phyloP scores from a whole-genome alignment of 495 filamentous ascomycete species.

The Cercophora newfieldiana region DNA sequence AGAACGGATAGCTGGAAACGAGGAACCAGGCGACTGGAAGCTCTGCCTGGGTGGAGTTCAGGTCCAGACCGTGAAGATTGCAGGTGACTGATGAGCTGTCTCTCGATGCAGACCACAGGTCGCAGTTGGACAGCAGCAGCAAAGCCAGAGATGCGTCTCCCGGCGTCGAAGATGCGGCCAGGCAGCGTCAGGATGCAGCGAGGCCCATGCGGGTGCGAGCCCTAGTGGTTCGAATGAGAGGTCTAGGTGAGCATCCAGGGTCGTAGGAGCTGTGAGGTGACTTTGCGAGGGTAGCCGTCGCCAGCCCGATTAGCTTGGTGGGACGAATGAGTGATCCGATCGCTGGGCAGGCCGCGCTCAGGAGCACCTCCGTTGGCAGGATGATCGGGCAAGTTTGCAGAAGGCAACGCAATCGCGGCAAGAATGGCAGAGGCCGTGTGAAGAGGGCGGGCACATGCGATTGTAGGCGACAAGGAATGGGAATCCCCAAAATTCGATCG shows the following conservation, averaged over 20 bases:
- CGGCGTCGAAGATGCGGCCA: neutral
- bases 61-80: neutral
- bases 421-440: neutral
- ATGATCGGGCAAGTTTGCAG: neutral
- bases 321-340: neutral
- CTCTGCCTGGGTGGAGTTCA: neutral
- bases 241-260: neutral
- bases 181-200: slow-evolving; percentile 9
- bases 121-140: neutral
- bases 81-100: slow-evolving; percentile 8
- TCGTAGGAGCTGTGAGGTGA: neutral
- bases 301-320: neutral
- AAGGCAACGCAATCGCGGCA: neutral
- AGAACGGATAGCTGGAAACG: neutral
- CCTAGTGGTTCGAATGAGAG: slow-evolving; percentile 5
- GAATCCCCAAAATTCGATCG: slow-evolving; percentile 20
- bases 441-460: neutral
- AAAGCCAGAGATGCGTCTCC: neutral
- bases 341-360: neutral
- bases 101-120: neutral
- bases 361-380: neutral
- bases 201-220: slow-evolving; percentile 20
- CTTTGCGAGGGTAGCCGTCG: neutral
- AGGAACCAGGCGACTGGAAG: neutral
- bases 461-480: slow-evolving; percentile 10